Percentiles rank a stretch among this genome's conserved stretches.
These are phyloP conservation scores for Penicillium glabrum DNA, from an alignment of 2,329 filamentous ascomycete genomes.

Conservation along the genomic window DNA sequence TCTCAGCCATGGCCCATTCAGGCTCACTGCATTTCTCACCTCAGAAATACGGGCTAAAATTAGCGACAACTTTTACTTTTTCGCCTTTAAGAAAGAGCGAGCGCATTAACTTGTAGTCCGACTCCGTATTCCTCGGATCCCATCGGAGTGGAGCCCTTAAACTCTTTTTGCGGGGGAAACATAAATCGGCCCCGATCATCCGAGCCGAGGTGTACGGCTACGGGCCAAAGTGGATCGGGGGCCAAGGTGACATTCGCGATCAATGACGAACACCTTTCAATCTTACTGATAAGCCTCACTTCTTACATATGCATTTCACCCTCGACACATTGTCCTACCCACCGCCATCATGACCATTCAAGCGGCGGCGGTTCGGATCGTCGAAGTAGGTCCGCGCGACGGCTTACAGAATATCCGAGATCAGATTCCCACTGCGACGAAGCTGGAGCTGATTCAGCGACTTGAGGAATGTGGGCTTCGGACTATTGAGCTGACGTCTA, in stretches of 20 bases:
- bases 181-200: neutral
- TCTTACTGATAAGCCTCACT: no score
- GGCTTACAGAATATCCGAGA: constrained; percentile 84
- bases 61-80: no score
- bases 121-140: neutral
- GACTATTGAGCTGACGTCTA: constrained; percentile 78
- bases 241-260: neutral
- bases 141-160: neutral
- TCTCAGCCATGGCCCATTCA: no score
- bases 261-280: no score
- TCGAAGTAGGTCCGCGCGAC: constrained; percentile 82
- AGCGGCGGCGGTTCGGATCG: constrained; percentile 54
- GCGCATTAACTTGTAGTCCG: no score
- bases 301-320: no score
- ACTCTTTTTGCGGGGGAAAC: neutral
- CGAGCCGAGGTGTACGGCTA: neutral
- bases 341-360: neutral
- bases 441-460: constrained; percentile 72
- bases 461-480: constrained; percentile 67
- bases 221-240: neutral
- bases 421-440: constrained; percentile 67
- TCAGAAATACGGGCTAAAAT: no score
- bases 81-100: no score
- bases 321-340: no score
- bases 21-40: no score